Evolutionary conservation across 2,329 filamentous ascomycete species (phyloP).

Genomic region (Aphanoascus verrucosus): DNA sequence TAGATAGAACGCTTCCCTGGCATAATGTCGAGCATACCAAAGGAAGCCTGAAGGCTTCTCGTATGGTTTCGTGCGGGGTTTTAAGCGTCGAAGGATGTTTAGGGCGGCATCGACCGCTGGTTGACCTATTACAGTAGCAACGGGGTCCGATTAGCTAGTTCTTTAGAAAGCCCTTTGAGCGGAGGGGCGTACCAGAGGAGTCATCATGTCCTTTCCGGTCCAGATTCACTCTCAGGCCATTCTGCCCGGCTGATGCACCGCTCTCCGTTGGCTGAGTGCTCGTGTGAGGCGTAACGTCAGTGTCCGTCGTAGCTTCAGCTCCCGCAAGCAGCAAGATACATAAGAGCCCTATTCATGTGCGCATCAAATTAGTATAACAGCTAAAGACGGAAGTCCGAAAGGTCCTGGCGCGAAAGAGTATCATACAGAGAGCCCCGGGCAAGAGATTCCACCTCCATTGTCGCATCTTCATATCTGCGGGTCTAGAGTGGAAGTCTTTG

Average conservation of each 20-base stretch:
- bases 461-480: slow-evolving; percentile 15
- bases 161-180: too few relatives aligned
- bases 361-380: not conserved
- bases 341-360: slow-evolving; percentile 10
- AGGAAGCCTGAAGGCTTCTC: slow-evolving; percentile 49
- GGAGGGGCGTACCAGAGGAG: slow-evolving; percentile 2
- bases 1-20: slow-evolving; percentile 50
- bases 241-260: not conserved
- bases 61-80: slow-evolving; percentile 14
- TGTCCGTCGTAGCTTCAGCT: slow-evolving; percentile 5
- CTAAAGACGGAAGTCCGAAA: not conserved
- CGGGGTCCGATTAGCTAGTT: not conserved
- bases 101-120: slow-evolving; percentile 16
- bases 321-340: slow-evolving; percentile 9
- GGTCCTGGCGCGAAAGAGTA: not conserved
- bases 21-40: slow-evolving; percentile 49
- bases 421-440: slow-evolving; percentile 15
- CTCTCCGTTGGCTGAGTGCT: not conserved
- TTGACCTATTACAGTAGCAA: slow-evolving; percentile 13
- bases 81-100: slow-evolving; percentile 15
- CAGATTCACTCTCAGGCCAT: slow-evolving; percentile 6
- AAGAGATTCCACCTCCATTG: slow-evolving; percentile 16
- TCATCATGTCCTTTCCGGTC: not conserved
- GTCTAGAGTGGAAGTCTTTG: not conserved
- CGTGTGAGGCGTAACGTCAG: not conserved